A percentile compares a stretch with the other conserved stretches of the same genome.
phyloP scores from a whole-genome alignment of 2,329 filamentous ascomycete genomes.

The Sclerotinia sclerotiorum region DNA sequence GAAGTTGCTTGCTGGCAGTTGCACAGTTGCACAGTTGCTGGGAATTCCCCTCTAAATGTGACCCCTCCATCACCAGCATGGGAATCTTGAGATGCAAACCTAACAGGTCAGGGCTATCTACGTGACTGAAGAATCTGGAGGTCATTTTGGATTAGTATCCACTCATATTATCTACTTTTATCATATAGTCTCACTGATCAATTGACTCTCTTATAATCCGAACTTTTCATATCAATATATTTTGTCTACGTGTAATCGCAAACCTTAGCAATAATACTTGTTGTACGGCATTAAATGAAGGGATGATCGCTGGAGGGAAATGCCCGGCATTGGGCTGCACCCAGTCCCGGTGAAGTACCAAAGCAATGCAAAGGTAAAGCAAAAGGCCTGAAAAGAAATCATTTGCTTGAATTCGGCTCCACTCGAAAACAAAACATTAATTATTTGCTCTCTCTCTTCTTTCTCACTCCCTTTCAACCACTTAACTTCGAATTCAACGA shows the following conservation, averaged over 20 bases:
- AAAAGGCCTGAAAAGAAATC: not conserved
- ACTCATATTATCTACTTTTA: not conserved
- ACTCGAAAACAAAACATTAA: constrained; percentile 15
- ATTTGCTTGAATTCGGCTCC: not conserved
- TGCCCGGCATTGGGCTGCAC: constrained; percentile 1
- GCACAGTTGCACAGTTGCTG: not conserved
- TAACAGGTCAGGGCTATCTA: not conserved
- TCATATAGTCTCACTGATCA: not conserved
- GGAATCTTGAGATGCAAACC: not conserved
- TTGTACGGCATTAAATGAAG: constrained; percentile 27
- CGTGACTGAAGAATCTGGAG: not conserved
- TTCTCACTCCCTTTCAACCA: constrained; percentile 8
- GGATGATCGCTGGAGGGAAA: not conserved
- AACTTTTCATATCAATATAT: constrained; percentile 4
- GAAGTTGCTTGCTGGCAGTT: not conserved
- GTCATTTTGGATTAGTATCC: not conserved
- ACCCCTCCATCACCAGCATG: not conserved
- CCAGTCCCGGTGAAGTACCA: constrained; percentile 11
- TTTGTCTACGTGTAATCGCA: not conserved
- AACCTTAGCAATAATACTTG: not conserved
- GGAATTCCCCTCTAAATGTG: constrained; percentile 8
- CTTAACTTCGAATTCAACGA: constrained; percentile 40
- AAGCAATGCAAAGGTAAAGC: constrained; percentile 4
- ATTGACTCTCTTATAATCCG: not conserved
- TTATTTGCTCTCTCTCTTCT: not conserved